These are phyloP conservation scores for Termitomyces sp. DNA, from an alignment of 768 basidiomycete species.

Conservation along the genomic window DNA sequence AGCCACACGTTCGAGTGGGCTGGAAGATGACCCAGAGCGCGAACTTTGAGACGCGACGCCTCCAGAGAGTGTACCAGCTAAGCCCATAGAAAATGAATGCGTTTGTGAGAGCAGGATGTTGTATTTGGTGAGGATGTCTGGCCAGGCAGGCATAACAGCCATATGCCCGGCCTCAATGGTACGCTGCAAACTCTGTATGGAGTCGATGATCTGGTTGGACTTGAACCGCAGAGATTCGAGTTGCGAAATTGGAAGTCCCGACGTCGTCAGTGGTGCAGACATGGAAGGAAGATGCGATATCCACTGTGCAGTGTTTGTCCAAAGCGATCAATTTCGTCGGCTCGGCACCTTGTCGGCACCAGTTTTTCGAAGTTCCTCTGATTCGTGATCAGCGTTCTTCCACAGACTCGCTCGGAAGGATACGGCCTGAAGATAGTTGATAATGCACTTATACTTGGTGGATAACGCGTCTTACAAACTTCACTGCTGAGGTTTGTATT, in stretches of 20 bases:
- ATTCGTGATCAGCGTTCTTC: too few relatives aligned
- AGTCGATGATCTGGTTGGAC: slow-evolving; percentile 73
- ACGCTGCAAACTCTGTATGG: slow-evolving; percentile 57
- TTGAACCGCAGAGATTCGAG: slow-evolving; percentile 77
- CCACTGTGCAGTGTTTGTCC: too few relatives aligned
- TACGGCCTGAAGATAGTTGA: too few relatives aligned
- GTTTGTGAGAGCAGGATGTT: slow-evolving; percentile 80
- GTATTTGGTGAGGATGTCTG: slow-evolving; percentile 83
- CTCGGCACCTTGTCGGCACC: background rate
- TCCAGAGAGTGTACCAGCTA: slow-evolving; percentile 23
- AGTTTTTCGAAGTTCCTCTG: too few relatives aligned
- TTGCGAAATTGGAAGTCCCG: slow-evolving; percentile 41
- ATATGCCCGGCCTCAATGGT: slow-evolving; percentile 56
- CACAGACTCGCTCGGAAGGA: too few relatives aligned
- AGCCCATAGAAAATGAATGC: slow-evolving; percentile 58
- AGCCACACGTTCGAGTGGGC: slow-evolving; percentile 60
- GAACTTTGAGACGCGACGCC: background rate
- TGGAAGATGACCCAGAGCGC: slow-evolving; percentile 19
- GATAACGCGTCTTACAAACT: too few relatives aligned
- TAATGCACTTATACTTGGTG: too few relatives aligned
- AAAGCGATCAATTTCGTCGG: background rate
- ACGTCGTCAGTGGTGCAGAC: slow-evolving; percentile 6
- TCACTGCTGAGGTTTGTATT: too few relatives aligned
- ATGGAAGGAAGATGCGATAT: background rate
- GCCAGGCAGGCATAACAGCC: slow-evolving; percentile 73